A percentile compares a stretch with the other conserved stretches of the same genome.
These are phyloP conservation scores for Serpula lacrymans DNA, from an alignment of 768 basidiomycete genomes.

Conservation along the genomic window DNA sequence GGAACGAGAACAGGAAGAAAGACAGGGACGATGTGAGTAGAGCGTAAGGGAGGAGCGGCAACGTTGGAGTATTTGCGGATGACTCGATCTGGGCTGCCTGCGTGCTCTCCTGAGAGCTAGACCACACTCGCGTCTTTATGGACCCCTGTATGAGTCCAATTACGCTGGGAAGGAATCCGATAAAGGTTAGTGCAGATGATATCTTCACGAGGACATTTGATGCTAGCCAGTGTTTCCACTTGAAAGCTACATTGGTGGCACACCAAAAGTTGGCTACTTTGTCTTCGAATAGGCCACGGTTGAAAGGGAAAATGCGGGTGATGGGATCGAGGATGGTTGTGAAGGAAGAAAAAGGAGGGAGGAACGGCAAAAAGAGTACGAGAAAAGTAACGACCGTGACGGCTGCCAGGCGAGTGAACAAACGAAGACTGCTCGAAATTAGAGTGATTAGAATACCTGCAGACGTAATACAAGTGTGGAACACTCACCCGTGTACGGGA, in stretches of 20 bases:
- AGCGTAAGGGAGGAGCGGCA: slow-evolving; percentile 75
- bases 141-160: slow-evolving; percentile 39
- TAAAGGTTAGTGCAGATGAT: slow-evolving; percentile 61
- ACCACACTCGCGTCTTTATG: slow-evolving; percentile 24
- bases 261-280: slow-evolving; percentile 99
- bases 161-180: slow-evolving; percentile 69
- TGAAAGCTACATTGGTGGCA: slow-evolving; percentile 82
- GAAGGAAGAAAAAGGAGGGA: slow-evolving; percentile 59
- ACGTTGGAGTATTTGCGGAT: slow-evolving; percentile 43
- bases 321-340: slow-evolving; percentile 59
- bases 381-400: slow-evolving; percentile 62
- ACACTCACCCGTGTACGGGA: slow-evolving; percentile 58
- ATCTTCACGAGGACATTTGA: slow-evolving; percentile 56
- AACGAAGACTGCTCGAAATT: slow-evolving; percentile 31
- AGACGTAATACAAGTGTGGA: not conserved
- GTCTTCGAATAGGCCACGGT: slow-evolving; percentile 88
- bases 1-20: slow-evolving; percentile 96
- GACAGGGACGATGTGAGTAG: slow-evolving; percentile 81
- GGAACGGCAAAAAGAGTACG: slow-evolving; percentile 75
- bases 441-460: slow-evolving; percentile 5
- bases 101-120: slow-evolving; percentile 2
- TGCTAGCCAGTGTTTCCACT: slow-evolving; percentile 56
- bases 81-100: not conserved
- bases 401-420: slow-evolving; percentile 65
- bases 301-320: slow-evolving; percentile 86